Conservation (phyloP, 768 basidiomycete species). For the Terana coerulea region DNA sequence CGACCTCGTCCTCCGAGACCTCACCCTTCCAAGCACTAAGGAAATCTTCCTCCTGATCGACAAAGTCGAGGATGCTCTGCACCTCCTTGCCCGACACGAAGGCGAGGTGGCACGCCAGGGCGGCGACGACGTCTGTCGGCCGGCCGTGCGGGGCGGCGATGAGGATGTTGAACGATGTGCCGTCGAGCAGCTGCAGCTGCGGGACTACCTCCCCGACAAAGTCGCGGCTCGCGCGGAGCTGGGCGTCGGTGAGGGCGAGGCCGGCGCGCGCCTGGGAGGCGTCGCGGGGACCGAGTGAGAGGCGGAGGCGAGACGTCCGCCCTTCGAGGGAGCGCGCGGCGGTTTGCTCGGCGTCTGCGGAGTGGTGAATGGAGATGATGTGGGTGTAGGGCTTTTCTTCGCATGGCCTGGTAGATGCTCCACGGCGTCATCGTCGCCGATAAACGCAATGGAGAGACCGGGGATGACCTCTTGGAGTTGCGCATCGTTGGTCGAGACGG, state of each 20-base stretch:
- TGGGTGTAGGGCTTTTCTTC: constrained; percentile 21
- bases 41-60: constrained; percentile 24
- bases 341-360: not conserved
- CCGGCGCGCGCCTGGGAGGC: constrained; percentile 9
- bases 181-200: constrained; percentile 14
- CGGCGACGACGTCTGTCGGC: constrained; percentile 28
- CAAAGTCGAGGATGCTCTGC: constrained; percentile 19
- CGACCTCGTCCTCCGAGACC: constrained; percentile 25
- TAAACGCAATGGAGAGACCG: constrained; percentile 22
- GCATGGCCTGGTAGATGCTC: constrained; percentile 5
- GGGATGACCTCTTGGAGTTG: constrained; percentile 23
- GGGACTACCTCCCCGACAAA: constrained; percentile 41
- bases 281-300: constrained; percentile 16
- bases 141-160: constrained; percentile 25
- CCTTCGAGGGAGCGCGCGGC: constrained; percentile 1
- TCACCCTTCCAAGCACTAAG: constrained; percentile 28
- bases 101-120: constrained; percentile 27
- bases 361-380: constrained; percentile 21
- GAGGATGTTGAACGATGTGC: constrained; percentile 20
- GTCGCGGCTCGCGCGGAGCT: constrained; percentile 40
- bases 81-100: constrained; percentile 21
- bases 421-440: not conserved
- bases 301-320: constrained; percentile 15
- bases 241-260: constrained; percentile 27
- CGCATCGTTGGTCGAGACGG: constrained; percentile 8